Conservation (phyloP, 2,329 filamentous ascomycete species). For the Stagonosporopsis cucurbitacearum region DNA sequence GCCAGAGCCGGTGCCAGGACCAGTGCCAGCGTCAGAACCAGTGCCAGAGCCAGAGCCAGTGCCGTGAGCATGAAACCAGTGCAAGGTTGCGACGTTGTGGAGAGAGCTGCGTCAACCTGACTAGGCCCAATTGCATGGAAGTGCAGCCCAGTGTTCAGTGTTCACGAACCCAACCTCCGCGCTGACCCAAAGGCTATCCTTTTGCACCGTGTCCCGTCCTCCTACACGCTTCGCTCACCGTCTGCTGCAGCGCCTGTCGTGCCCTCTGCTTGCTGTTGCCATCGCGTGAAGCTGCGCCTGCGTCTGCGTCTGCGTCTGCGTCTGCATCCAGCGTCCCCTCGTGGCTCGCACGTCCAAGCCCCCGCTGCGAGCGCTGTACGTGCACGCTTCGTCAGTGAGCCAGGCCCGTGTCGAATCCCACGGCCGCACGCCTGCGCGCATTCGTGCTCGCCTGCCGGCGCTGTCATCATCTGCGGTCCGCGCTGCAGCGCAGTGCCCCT, state of each 20-base stretch:
- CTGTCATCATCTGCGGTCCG: conserved; percentile 13
- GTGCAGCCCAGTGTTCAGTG: conserved; percentile 19
- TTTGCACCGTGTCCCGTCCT: conserved; percentile 9
- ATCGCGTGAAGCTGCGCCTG: conserved; percentile 20
- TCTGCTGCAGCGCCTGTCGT: conserved; percentile 6
- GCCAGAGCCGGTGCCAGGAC: too few relatives aligned
- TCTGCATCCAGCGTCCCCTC: conserved; percentile 17
- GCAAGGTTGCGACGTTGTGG: conserved; percentile 17
- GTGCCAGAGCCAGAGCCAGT: too few relatives aligned
- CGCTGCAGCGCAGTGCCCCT: conserved; percentile 21
- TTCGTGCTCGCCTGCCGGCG: conserved; percentile 7
- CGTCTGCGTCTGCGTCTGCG: conserved; percentile 7
- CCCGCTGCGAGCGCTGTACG: conserved; percentile 19
- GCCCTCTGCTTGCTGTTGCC: conserved; percentile 8
- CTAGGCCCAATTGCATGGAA: conserved; percentile 14
- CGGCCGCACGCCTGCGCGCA: conserved; percentile 16
- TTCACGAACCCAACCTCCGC: conserved; percentile 21
- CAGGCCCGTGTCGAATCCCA: conserved; percentile 24
- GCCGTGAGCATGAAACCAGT: conserved; percentile 14
- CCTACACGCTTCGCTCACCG: conserved; percentile 1
- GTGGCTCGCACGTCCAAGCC: conserved; percentile 24
- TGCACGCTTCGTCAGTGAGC: conserved; percentile 21
- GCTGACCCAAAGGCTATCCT: conserved; percentile 18
- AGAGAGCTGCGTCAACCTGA: conserved; percentile 17
- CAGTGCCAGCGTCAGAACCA: too few relatives aligned